These are phyloP conservation scores for Leccinum variicolor DNA, from an alignment of 768 basidiomycete genomes.

Conservation along the genomic window DNA sequence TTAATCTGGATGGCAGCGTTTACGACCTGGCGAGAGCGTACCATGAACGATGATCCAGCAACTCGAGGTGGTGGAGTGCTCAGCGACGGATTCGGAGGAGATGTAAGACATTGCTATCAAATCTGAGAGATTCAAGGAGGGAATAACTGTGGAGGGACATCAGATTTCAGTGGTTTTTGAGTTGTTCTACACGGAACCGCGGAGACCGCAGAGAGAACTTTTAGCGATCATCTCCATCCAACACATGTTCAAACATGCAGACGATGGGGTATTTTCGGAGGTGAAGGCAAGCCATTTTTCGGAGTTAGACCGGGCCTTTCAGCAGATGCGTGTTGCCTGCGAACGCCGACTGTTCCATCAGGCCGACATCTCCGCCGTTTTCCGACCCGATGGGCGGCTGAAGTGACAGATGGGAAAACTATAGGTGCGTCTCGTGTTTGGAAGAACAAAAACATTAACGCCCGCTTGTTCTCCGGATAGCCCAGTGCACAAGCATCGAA, in stretches of 20 bases:
- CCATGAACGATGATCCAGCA: conserved; percentile 84
- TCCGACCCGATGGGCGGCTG: background rate
- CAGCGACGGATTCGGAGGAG: conserved; percentile 45
- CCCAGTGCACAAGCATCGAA: background rate
- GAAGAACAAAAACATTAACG: background rate
- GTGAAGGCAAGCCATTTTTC: background rate
- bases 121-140: background rate
- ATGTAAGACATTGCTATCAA: conserved; percentile 18
- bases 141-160: background rate
- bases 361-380: background rate
- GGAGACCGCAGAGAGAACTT: conserved; percentile 7
- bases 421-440: background rate
- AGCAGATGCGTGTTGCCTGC: background rate
- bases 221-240: conserved; percentile 4
- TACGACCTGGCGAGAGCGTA: conserved; percentile 23
- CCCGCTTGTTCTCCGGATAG: background rate
- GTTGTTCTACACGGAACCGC: conserved; percentile 9
- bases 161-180: conserved; percentile 9
- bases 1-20: conserved; percentile 50
- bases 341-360: background rate
- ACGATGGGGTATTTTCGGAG: background rate
- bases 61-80: conserved; percentile 52
- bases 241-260: background rate
- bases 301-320: conserved; percentile 22
- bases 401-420: background rate